phyloP scores from a whole-genome alignment of 1,284 basidiomycete genomes.

The Phylloporus sp. region DNA sequence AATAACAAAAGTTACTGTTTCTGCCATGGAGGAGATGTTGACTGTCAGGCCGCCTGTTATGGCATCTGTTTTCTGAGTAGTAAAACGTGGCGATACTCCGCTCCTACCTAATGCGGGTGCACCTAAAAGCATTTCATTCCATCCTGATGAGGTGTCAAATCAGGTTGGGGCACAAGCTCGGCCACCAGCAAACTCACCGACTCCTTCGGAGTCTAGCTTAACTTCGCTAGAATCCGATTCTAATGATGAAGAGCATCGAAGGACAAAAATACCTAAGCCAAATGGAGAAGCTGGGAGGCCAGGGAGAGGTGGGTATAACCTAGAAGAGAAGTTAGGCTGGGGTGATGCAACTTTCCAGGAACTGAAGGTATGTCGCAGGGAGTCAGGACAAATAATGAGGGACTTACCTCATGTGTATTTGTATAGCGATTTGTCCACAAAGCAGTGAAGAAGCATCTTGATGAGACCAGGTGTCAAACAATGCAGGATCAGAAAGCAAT shows the following conservation, averaged over 20 bases:
- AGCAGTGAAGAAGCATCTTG: neutral
- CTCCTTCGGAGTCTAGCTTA: neutral
- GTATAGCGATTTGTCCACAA: neutral
- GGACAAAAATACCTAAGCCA: neutral
- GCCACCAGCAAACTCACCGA: neutral
- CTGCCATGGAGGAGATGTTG: too few relatives aligned
- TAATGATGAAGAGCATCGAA: neutral
- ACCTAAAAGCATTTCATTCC: too few relatives aligned
- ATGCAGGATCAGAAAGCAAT: neutral
- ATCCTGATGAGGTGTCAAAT: too few relatives aligned
- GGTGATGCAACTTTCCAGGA: neutral
- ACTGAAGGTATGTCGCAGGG: neutral
- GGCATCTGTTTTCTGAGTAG: too few relatives aligned
- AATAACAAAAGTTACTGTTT: too few relatives aligned
- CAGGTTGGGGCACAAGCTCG: too few relatives aligned
- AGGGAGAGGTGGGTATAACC: neutral
- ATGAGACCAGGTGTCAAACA: neutral
- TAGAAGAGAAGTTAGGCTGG: slow-evolving; percentile 1
- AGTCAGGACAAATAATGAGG: neutral
- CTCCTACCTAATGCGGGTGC: too few relatives aligned
- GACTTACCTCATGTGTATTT: too few relatives aligned
- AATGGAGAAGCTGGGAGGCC: neutral
- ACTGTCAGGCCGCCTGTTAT: too few relatives aligned
- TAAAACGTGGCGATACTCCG: too few relatives aligned
- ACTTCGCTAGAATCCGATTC: neutral